A percentile compares a stretch with the other conserved stretches of the same genome.
Evolutionary conservation across 2,329 filamentous ascomycete genomes (phyloP).

Genomic region (Aspergillus sp.): DNA sequence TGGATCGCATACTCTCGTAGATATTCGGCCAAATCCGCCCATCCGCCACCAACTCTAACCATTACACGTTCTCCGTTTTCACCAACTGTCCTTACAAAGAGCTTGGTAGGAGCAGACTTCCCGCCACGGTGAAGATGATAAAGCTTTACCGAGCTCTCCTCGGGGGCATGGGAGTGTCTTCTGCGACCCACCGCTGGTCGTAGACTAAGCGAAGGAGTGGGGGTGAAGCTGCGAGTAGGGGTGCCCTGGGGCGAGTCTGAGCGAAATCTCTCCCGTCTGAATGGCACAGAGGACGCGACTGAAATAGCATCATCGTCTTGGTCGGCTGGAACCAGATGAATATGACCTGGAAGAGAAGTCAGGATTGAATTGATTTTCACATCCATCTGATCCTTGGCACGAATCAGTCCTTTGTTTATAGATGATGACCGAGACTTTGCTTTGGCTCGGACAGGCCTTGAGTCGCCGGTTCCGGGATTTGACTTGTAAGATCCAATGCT

Average conservation of each 20-base stretch:
- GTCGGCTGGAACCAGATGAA: slow-evolving; percentile 64
- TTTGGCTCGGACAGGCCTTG: slow-evolving; percentile 3
- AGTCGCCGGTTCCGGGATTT: slow-evolving; percentile 21
- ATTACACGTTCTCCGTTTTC: slow-evolving; percentile 90
- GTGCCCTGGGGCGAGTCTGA: slow-evolving; percentile 35
- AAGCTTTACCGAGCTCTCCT: slow-evolving; percentile 76
- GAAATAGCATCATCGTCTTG: slow-evolving; percentile 33
- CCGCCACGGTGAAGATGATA: slow-evolving; percentile 87
- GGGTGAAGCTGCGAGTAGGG: slow-evolving; percentile 52
- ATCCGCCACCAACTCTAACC: slow-evolving; percentile 97
- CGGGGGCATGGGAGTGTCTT: slow-evolving; percentile 38
- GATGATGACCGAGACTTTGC: slow-evolving; percentile 37
- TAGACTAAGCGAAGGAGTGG: slow-evolving; percentile 68
- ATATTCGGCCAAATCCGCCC: slow-evolving; percentile 95
- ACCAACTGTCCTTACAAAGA: slow-evolving; percentile 90
- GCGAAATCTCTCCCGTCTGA: slow-evolving; percentile 43
- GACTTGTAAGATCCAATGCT: slow-evolving; percentile 31
- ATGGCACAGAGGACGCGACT: slow-evolving; percentile 34
- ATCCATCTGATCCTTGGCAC: slow-evolving; percentile 68
- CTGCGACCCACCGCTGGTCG: slow-evolving; percentile 54
- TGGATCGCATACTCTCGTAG: slow-evolving; percentile 90
- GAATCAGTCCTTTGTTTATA: slow-evolving; percentile 40
- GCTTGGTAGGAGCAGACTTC: slow-evolving; percentile 84
- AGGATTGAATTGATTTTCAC: slow-evolving; percentile 79
- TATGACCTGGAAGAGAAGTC: slow-evolving; percentile 73